Base-by-base conservation (phyloP, 2,329 filamentous ascomycete genomes). In the Alternaria arborescens region DNA sequence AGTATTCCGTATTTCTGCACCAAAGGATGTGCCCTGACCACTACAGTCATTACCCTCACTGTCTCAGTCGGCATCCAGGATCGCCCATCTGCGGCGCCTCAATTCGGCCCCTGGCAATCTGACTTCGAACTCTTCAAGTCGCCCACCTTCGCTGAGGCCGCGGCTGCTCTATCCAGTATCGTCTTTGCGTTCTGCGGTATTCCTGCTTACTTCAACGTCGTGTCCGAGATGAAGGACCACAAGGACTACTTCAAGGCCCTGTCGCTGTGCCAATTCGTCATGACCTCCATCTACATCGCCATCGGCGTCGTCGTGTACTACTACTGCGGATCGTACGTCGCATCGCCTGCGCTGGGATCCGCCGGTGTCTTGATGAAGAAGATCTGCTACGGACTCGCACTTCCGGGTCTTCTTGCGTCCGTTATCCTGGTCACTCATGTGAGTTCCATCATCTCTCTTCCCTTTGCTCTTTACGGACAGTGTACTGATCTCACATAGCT, bases 301-400 rank as follows among this genome's bases (percentile, higher is more conserved):
- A 88, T 88, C 4, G 89, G 89, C 3, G 83, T 87, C 8, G 84
- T 92, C 28, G 88, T 91, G 64, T 92, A 92, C 78, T 82, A 86
- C 58, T 92, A 84, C 69, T 87, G 86, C 11, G 90, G 90, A 1
- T 79, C 81, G 0, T 78, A 82, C 26, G 89, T 92, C 4, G 82
- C 83, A 1, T 88, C 87, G 1, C 90, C 90, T 0, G 89, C 90
- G 0, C 82, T 92, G 2, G 86, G 88, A 8, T 89, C 88, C 0
- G 85, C 89, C 3, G 82, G 84, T 12, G 71, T 73, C 5, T 70
- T 83, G 0, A 80, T 91, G 58, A 82, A 85, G 42, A 90, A 90
- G 71, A 80, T 89, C 16, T 89, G 89, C 34, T 92, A 88, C 78
- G 89, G 88, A 12, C 80, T 91, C 58, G 89, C 89, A 1, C 82